Conservation (phyloP, 768 basidiomycete species). For the Fomitopsis pulvina region DNA sequence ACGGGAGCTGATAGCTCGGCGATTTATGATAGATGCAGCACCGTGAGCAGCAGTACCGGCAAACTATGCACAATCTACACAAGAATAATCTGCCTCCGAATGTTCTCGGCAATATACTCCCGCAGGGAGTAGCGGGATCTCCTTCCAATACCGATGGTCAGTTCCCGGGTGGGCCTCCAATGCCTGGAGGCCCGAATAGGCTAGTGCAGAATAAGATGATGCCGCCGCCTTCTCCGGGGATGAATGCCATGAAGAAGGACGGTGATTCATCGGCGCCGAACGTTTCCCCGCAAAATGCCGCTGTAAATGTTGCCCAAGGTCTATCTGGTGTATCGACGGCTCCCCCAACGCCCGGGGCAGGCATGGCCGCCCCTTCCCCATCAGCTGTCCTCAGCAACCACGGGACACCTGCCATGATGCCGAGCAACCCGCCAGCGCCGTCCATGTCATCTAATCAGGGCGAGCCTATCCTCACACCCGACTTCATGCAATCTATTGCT, state of each 20-base stretch:
- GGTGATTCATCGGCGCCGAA: slow-evolving; percentile 7
- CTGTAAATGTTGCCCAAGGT: slow-evolving; percentile 9
- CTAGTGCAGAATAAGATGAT: slow-evolving; percentile 37
- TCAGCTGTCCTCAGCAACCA: slow-evolving; percentile 26
- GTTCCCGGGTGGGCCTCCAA: slow-evolving; percentile 29
- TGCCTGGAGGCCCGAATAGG: slow-evolving; percentile 6
- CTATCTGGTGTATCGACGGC: slow-evolving; percentile 20
- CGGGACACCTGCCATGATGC: slow-evolving; percentile 7
- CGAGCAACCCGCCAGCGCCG: slow-evolving; percentile 15
- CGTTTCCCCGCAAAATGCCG: slow-evolving; percentile 19
- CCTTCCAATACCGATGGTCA: slow-evolving; percentile 37
- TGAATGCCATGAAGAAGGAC: slow-evolving; percentile 19
- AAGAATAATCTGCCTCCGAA: slow-evolving; percentile 21
- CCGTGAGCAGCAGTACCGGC: slow-evolving; percentile 29
- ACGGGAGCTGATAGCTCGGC: neutral
- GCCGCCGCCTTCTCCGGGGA: slow-evolving; percentile 48
- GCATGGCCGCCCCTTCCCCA: slow-evolving; percentile 33
- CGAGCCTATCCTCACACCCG: slow-evolving; percentile 21
- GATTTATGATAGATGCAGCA: neutral
- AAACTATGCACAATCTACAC: slow-evolving; percentile 30
- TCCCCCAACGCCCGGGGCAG: slow-evolving; percentile 31
- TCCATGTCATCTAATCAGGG: slow-evolving; percentile 11
- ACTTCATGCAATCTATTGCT: slow-evolving; percentile 42
- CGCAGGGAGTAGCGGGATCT: slow-evolving; percentile 33
- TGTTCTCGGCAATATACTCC: slow-evolving; percentile 19